Conservation (phyloP, 2,329 filamentous ascomycete genomes). For the Emmonsia crescens region DNA sequence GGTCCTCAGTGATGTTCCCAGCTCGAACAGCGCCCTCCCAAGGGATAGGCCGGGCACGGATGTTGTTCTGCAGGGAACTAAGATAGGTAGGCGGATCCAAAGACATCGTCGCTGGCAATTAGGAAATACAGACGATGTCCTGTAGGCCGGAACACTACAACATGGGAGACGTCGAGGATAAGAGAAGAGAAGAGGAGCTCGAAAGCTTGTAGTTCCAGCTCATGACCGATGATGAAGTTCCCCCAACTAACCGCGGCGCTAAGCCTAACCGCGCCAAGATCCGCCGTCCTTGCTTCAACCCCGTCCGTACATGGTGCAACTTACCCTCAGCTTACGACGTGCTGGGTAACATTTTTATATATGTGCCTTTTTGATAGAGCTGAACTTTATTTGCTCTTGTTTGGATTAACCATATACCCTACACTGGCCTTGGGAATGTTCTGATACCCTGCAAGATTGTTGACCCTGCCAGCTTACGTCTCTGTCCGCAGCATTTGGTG, state of each 20-base stretch:
- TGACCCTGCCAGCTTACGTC: neutral
- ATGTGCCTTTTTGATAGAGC: neutral
- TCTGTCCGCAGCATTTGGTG: neutral
- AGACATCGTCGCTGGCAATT: constrained; percentile 52
- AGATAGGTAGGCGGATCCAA: constrained; percentile 84
- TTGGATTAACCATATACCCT: neutral
- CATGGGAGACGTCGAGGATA: neutral
- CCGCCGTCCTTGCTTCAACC: neutral
- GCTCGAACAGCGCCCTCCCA: constrained; percentile 95
- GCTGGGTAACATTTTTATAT: neutral
- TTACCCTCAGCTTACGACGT: neutral
- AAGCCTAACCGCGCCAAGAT: neutral
- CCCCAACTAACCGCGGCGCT: neutral
- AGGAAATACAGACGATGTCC: neutral
- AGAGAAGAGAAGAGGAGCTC: too few relatives aligned
- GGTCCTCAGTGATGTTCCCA: constrained; percentile 84
- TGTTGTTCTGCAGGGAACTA: constrained; percentile 87
- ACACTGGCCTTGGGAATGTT: neutral
- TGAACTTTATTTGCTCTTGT: neutral
- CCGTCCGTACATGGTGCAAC: neutral
- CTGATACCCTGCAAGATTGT: neutral
- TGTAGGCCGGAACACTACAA: neutral
- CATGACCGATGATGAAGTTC: neutral
- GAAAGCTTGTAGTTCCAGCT: too few relatives aligned
- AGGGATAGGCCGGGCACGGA: constrained; percentile 86